Base-by-base conservation (phyloP, 306 rosid species). In the Mimosa bimucronata region DNA sequence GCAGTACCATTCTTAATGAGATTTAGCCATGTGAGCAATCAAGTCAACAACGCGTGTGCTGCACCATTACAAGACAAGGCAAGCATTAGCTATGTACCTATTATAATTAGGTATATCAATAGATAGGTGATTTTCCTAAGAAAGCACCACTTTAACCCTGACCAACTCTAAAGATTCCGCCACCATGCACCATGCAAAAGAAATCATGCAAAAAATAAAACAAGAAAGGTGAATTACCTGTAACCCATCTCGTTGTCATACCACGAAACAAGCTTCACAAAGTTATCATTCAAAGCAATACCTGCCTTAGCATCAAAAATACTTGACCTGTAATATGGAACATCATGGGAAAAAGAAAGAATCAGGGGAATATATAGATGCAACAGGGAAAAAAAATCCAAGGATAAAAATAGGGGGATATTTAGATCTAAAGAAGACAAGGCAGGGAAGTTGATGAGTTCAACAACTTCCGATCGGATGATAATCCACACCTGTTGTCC, bases 201-300 rank as follows among this genome's bases (percentile, higher is more conserved):
- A 55, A 19, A 9, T n/a, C n/a, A n/a, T 7, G 14, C 13, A 13
- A 71, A 30, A 18, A 13, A 52, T 12, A 13, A 14, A 52, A 60
- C 26, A 66, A 42, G 72, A 40, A 66, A 42, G 72, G 29, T 44
- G 29, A 9, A 66, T 74, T 84, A 92, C 97, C 95, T 92, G 90
- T 92, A 92, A 37, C 96, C 96, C 91, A 80, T 68, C 85, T 92
- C 96, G 57, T 92, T 92, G 87, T 92, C 96, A 14, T 92, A 92
- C 97, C 96, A 92, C 0, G 92, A 5, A 5, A 92, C 86, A 5
- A 91, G 41, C 90, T 92, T 92, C 66, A 82, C 83, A 30, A 77
- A 92, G 4, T 73, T 55, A 0, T 91, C 75, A 21, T 40, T 92
- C 88, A 92, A 80, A 6, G 97, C 94, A 71, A 89, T 91, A 71